These are phyloP conservation scores for Syncephalastrum sp. DNA, from an alignment of 371 early-diverging fungal genomes.

Conservation along the genomic window DNA sequence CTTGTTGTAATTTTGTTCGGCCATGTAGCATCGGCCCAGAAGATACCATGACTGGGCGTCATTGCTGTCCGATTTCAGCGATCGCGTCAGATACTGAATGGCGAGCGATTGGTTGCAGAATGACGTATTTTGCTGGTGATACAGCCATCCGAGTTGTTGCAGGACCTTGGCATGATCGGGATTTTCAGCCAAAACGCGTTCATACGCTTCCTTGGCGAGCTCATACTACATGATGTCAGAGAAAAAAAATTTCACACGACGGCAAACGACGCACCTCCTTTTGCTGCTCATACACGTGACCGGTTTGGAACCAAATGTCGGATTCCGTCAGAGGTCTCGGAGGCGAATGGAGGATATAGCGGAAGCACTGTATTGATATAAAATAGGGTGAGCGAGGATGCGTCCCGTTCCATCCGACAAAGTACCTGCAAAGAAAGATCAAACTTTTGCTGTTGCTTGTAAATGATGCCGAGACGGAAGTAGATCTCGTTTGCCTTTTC, in stretches of 20 bases:
- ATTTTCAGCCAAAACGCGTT: slow-evolving; percentile 84
- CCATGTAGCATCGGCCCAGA: slow-evolving; percentile 96
- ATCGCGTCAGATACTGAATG: slow-evolving; percentile 77
- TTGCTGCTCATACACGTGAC: slow-evolving; percentile 94
- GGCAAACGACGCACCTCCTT: slow-evolving; percentile 62
- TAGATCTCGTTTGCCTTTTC: slow-evolving; percentile 97
- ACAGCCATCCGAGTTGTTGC: slow-evolving; percentile 96
- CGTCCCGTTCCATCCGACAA: not conserved
- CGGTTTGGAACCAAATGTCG: slow-evolving; percentile 98
- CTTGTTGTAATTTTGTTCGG: slow-evolving; percentile 90
- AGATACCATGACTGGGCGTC: slow-evolving; percentile 97
- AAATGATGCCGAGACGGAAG: slow-evolving; percentile 95
- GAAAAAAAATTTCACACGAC: too few relatives aligned
- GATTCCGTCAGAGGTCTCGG: slow-evolving; percentile 91
- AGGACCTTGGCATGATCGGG: slow-evolving; percentile 95
- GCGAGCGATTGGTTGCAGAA: slow-evolving; percentile 73
- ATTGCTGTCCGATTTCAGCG: slow-evolving; percentile 80
- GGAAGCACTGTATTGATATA: slow-evolving; percentile 70
- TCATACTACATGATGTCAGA: slow-evolving; percentile 47
- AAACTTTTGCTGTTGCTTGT: slow-evolving; percentile 94
- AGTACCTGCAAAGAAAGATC: slow-evolving; percentile 67
- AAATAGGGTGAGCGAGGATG: not conserved
- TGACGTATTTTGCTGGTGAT: slow-evolving; percentile 78
- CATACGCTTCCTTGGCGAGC: slow-evolving; percentile 90
- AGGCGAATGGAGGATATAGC: slow-evolving; percentile 85